Evolutionary conservation across 352 stramenopile genomes (phyloP).

Genomic region (Saprolegnia parasitica): DNA sequence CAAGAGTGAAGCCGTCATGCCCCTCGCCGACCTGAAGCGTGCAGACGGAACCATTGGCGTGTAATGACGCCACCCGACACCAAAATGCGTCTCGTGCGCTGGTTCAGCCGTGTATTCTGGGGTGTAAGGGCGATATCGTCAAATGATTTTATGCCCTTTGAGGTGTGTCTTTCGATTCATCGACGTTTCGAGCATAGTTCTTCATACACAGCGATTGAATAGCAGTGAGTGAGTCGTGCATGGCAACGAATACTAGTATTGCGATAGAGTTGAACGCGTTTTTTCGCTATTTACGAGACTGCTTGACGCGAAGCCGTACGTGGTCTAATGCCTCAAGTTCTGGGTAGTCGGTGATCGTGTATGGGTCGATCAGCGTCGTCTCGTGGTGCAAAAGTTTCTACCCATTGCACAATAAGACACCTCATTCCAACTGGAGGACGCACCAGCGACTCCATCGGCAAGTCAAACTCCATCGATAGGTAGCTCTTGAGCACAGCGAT

Average conservation of each 20-base stretch:
- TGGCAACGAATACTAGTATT: background rate
- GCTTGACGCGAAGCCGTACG: constrained; percentile 14
- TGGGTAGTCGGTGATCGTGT: constrained; percentile 27
- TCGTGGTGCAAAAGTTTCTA: constrained; percentile 24
- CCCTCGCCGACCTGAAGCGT: too few relatives aligned
- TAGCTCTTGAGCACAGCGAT: constrained; percentile 26
- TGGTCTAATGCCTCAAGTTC: constrained; percentile 12
- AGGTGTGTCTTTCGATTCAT: too few relatives aligned
- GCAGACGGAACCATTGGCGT: too few relatives aligned
- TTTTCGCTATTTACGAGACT: constrained; percentile 19
- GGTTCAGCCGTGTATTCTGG: too few relatives aligned
- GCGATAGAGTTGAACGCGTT: background rate
- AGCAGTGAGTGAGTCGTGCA: background rate
- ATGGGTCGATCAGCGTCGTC: constrained; percentile 18
- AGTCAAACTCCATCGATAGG: constrained; percentile 22
- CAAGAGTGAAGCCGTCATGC: too few relatives aligned
- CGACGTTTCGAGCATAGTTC: too few relatives aligned
- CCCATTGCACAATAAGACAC: background rate
- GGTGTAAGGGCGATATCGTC: too few relatives aligned
- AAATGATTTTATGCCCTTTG: too few relatives aligned
- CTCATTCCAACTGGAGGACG: background rate
- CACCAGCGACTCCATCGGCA: constrained; percentile 25
- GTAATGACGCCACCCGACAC: too few relatives aligned
- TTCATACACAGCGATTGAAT: too few relatives aligned
- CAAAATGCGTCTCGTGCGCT: too few relatives aligned